Evolutionary conservation across 495 filamentous ascomycete species (phyloP), one percentile per base, ranked within the genome.

Genomic region (Letharia lupina): DNA sequence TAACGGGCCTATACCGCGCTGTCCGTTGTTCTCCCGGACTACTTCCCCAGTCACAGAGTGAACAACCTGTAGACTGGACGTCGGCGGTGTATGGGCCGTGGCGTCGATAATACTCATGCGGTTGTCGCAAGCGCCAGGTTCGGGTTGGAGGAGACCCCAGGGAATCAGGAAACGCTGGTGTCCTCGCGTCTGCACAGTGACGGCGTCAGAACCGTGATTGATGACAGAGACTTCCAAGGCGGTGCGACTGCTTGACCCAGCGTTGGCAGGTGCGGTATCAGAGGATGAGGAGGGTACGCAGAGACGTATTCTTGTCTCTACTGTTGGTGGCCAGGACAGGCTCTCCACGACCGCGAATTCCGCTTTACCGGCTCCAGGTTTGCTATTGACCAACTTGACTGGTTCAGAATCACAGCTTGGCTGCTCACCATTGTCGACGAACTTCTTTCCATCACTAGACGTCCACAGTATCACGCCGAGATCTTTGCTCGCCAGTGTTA

Each of bases 141-240:
- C 45, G 45, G 20, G 20, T 48, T 48, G 64, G 37, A 70, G 65
- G 37, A 64, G 64, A 65, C 68, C 70, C 68, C 68, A 71, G 48
- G 70, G 70, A 44, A 67, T 52, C 47, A 71, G 63, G 39, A 71
- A 68, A 52, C 41, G 41, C 65, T 70, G 70, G 15, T 63, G 61
- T 66, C 68, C 70, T 48, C 70, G 70, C 64, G 71, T 70, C 48
- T 72, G 65, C 66, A 68, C 52, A 37, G 67, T 60, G 63, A 72
- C 58, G 62, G 67, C 44, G 16, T 67, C 16, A 52, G 66, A 47
- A 52, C 64, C 61, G 42, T 35, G 68, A 44, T 65, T 70, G 54
- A 58, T 45, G 37, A 71, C 68, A n/a, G 23, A 52, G 6, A 31
- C 48, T 28, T 52, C 23, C 23, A 52, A 28, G 48, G 23, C 23